Base-by-base conservation (phyloP, 140 eudicot species). In the Flaveria floridana region DNA sequence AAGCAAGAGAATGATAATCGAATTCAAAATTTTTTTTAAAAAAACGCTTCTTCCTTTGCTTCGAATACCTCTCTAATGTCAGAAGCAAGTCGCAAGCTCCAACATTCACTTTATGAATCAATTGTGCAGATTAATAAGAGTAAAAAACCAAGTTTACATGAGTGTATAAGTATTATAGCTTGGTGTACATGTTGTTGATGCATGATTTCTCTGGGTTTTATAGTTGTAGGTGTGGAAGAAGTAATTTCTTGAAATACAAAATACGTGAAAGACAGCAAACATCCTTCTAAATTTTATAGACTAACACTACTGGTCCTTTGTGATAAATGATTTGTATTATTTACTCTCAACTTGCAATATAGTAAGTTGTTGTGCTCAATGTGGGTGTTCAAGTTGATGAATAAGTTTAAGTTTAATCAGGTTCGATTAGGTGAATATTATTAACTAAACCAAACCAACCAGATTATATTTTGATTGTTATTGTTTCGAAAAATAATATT, bases 31-130 rank as follows among this genome's bases (percentile, higher is more conserved):
- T 2, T 15, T 0, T 26, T 13, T 6, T n/a, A 64, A 30, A 28
- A 85, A 83, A 67, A 63, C 42, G 66, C 73, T 73, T 48, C 69
- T 82, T 71, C 16, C 70, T 76, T 26, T 82, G 75, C 79, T 77
- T 70, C 71, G 73, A 68, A 68, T 69, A 30, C 65, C 88, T 71
- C 86, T 84, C 81, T 75, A 83, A 57, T 86, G 89, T 80, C 91
- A 82, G 89, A 74, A 42, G 58, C 68, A 72, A 51, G 78, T 75
- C 74, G 57, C 75, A 78, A 62, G 79, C 83, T 46, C 86, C 86
- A 61, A 71, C 72, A 67, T 65, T 76, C 81, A 70, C 77, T 72
- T 70, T 81, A 46, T 75, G 46, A 82, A 74, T 56, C 70, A 26
- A 61, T 64, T 59, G 61, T 73, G 25, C 68, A 16, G 78, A 78